Base-by-base conservation (phyloP, 2,329 filamentous ascomycete genomes). In the Arthrobotrys pseudoclavata region DNA sequence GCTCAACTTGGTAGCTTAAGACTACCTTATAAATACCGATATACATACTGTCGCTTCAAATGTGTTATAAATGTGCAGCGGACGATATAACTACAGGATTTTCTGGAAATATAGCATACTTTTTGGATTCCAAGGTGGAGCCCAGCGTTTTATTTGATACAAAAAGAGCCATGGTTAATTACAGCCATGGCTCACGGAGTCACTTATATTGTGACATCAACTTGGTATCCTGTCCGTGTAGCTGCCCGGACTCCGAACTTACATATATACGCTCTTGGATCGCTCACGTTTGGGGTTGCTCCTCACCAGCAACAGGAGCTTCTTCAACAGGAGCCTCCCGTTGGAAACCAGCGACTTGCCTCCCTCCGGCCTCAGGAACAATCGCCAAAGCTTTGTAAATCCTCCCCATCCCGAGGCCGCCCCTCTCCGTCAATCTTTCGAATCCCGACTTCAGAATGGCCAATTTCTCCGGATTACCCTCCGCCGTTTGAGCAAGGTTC, bases 311-410 rank as follows among this genome's bases (percentile, higher is more conserved):
- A 9, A 12, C 22, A 20, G 57, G 2, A 7, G 29, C 47, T 42
- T 60, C 55, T 12, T 37, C 64, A n/a, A 9, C 9, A 12, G 42
- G 13, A 26, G 26, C 61, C 4, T 52, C 31, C 34, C 53, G 67
- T 15, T 18, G 31, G 85, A 99, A 98, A 0, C 96, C 96, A 68
- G 97, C 94, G 1, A 95, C 95, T 75, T 91, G 87, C 81, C 94
- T 89, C 77, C 86, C 87, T 1, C 91, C 91, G 79, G 92, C 92
- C 84, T 94, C 91, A 0, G 96, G 96, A 81, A 98, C 83, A 81
- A 99, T 93, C 12, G 94, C 92, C 87, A 99, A 87, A 24, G 90
- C 94, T 85, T 98, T 97, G 84, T 99, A 99, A 22, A 97, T 86
- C 85, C 91, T 94, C 0, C 96, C 96, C 96, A 99, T 99, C 0